Evolutionary conservation across 306 rosid species (phyloP), one percentile per base, ranked within the genome.

Genomic region (Calophaca sinica): DNA sequence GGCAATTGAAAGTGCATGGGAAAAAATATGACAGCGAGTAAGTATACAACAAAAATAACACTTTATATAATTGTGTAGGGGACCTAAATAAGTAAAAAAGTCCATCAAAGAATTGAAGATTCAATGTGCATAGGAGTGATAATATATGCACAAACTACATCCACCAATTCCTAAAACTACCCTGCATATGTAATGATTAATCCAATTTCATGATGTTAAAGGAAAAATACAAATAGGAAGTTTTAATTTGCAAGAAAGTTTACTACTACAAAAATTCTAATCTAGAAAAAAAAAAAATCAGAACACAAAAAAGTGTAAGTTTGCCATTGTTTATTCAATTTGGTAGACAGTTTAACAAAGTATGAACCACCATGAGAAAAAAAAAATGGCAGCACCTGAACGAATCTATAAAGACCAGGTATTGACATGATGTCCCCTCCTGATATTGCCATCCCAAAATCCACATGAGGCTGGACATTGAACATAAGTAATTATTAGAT

Each of bases 381-480:
- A 59, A 38, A 39, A 75, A 44, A 75, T 74, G 86, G 81, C 26
- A 78, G 86, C 80, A 94, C 98, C 98, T 94, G 97, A 87, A 90
- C 76, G 85, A 80, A 87, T 74, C 83, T 85, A 78, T 94, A 88
- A 59, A 94, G 84, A 75, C 97, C 97, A 7, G 96, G 97, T 73
- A 94, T 88, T 59, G 97, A 82, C 98, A 94, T 91, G 75, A 88
- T 28, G 80, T 94, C 98, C 72, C 89, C 98, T 86, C 98, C 98
- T 55, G 84, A 78, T 86, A 94, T 67, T 57, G 85, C 86, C 84
- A 91, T 53, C 68, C 97, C 98, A 55, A 94, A 94, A 79, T 94
- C 98, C 49, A 94, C 86, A 65, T 86, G 94, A 31, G 96, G 98
- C 98, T 94, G 90, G 78, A 87, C 5, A 62, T 32, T 15, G 26